Evolutionary conservation across 768 basidiomycete species (phyloP).

Genomic region (Lentinula aciculospora): DNA sequence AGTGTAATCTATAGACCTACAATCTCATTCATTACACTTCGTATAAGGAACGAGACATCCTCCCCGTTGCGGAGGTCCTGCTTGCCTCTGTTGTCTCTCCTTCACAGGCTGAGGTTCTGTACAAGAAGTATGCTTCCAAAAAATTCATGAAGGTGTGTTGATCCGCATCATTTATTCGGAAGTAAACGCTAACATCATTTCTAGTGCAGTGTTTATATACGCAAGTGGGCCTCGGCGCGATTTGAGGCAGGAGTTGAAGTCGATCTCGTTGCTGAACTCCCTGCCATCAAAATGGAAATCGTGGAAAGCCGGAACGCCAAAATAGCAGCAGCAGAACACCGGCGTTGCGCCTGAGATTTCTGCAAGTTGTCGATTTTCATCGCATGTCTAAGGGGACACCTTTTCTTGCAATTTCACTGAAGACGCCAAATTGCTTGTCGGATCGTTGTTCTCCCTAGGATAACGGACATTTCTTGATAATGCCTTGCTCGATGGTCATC

Average conservation of each 20-base stretch:
- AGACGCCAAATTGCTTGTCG: not conserved
- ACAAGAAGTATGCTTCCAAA: conserved; percentile 90
- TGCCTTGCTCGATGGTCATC: not conserved
- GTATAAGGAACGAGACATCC: conserved; percentile 79
- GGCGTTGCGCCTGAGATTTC: not conserved
- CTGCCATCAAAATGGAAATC: not conserved
- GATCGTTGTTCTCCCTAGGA: not conserved
- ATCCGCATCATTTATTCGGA: not conserved
- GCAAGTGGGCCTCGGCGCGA: conserved; percentile 4
- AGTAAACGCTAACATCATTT: not conserved
- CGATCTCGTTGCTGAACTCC: not conserved
- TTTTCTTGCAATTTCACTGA: not conserved
- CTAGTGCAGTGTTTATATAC: conserved; percentile 7
- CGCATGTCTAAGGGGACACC: not conserved
- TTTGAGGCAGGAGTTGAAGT: not conserved
- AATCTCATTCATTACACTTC: conserved; percentile 92
- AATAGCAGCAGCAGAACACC: not conserved
- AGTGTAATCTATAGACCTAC: conserved; percentile 42
- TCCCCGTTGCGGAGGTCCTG: conserved; percentile 91
- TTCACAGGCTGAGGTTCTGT: conserved; percentile 76
- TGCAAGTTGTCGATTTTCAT: not conserved
- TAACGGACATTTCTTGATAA: not conserved
- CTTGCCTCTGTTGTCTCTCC: conserved; percentile 78
- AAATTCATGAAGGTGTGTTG: conserved; percentile 74
- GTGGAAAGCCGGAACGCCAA: not conserved